Base-by-base conservation (phyloP, 345 rosid genomes). In the Citrus medica region DNA sequence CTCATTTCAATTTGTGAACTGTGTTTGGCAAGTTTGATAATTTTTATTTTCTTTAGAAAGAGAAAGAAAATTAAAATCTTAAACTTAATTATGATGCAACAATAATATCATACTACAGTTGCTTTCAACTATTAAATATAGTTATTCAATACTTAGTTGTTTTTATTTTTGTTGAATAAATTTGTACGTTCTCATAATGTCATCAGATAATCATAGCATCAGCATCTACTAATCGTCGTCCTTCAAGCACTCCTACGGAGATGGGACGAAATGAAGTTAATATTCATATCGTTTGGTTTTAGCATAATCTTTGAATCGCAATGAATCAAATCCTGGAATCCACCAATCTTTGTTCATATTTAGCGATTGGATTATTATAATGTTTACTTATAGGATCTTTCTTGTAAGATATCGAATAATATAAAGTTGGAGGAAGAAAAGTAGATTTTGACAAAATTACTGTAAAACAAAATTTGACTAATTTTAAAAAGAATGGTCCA, bases 31-130 rank as follows among this genome's bases (percentile, higher is more conserved):
- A 40, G 13, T 10, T 40, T 40, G 48, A 9, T 40, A 0, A 42
- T 10, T 46, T 46, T 13, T 46, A 46, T 46, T 10, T 12, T 46
- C 4, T 46, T 19, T 5, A 19, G n/a, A 22, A 3, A 6, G 22
- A 56, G 30, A 56, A 56, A 56, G 0, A 56, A 56, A 40, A 7
- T 7, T 46, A 1, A 4, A 3, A 12, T 12, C 51, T 46, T 30
- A 4, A 0, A 30, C 0, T 32, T 32, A 32, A 4, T 32, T 30
- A 28, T 28, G 30, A 3, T 2, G 30, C 30, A 28, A 28, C 30
- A 3, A 0, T 30, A 30, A 0, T 30, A 30, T 1, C 30, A 30
- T 30, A 3, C 0, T 2, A 30, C 3, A 30, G 3, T 30, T 30
- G 5, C 0, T 32, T 32, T 32, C 33, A 32, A 32, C 5, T 5